Evolutionary conservation across 2,329 filamentous ascomycete genomes (phyloP), one percentile per base, ranked within the genome.

Genomic region (Orbilia oligospora): DNA sequence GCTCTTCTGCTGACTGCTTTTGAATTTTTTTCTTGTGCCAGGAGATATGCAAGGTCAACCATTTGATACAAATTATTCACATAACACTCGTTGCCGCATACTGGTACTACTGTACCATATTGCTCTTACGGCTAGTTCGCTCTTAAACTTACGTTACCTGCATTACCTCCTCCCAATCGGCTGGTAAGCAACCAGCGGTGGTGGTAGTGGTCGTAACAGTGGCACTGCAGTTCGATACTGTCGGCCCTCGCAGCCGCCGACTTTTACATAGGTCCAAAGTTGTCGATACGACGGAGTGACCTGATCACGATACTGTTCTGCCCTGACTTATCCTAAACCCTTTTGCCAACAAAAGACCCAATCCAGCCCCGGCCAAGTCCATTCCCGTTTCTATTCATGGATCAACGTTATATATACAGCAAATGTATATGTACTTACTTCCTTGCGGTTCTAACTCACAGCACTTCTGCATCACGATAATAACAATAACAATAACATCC

Each of bases 271-370:
- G 27, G 8, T 38, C 20, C 22, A 61, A 30, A 44, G 20, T n/a
- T 44, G 56, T 61, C 24, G 55, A 72, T 72, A 66, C 69, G 58
- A 72, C 61, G 58, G 53, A 38, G 22, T 72, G 69, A 72, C 69
- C 69, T 66, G 49, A 72, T 66, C 69, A 72, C 69, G 58, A 72
- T 49, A 41, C 22, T 46, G 41, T 64, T 64, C 22, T 64, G 58
- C 61, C 61, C 61, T 65, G 61, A 49, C 61, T 48, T 65, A 30
- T 30, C 24, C 12, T 20, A n/a, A n/a, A 36, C 30, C 30, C 30
- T 16, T 58, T 38, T 58, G 53, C 53, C 30, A 58, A 41, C 53
- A 5, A 38, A 38, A 38, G 10, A 27, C 33, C 51, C 51, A 27
- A 27, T 24, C 44, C 16, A 10, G 33, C 14, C 41, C n/a, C 27